Evolutionary conservation across 495 filamentous ascomycete genomes (phyloP), one percentile per base, ranked within the genome.

Genomic region (Penicillium robsamsonii): DNA sequence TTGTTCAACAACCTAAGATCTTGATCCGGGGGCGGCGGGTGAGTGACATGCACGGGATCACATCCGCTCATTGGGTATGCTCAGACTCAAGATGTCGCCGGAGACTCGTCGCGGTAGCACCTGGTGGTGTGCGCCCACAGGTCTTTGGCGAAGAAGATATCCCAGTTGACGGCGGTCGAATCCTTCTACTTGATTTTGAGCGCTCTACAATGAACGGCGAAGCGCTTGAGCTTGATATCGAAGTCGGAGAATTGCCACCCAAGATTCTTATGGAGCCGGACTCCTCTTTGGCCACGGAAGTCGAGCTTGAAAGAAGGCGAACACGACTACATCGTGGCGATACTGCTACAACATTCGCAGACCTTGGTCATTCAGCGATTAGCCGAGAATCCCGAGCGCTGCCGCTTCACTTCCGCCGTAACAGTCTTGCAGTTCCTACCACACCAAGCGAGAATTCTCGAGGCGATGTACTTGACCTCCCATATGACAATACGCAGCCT

Each of bases 141-240:
- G 76, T 79, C 4, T 79, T 83, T 33, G 89, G 89, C 46, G 83
- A 89, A 53, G 89, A 91, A 59, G 86, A 82, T 22, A 83, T 92
- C 22, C 86, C 90, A 53, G 81, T 92, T n/a, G 90, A 92, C 59
- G 89, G 90, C 24, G 90, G 90, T 18, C 80, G 90, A 59, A 73
- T 95, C n/a, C 81, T 85, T 11, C 69, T 95, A 8, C 72, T 92
- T 46, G 90, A 94, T 65, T 94, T 95, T 61, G 78, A 84, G 51
- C 84, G 87, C 55, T 72, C 79, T 9, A 57, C 77, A 12, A 68
- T 54, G 4, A 74, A 89, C 69, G 88, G 88, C 7, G 65, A 73
- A 27, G 70, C 73, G 17, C 68, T 65, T 3, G 80, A 87, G 57
- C 62, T 88, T 24, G 84, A 77, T 3, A 86, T 95, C 57, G 90